Conservation (phyloP, 805 yeast species). For the Citeromyces nyonsensis region DNA sequence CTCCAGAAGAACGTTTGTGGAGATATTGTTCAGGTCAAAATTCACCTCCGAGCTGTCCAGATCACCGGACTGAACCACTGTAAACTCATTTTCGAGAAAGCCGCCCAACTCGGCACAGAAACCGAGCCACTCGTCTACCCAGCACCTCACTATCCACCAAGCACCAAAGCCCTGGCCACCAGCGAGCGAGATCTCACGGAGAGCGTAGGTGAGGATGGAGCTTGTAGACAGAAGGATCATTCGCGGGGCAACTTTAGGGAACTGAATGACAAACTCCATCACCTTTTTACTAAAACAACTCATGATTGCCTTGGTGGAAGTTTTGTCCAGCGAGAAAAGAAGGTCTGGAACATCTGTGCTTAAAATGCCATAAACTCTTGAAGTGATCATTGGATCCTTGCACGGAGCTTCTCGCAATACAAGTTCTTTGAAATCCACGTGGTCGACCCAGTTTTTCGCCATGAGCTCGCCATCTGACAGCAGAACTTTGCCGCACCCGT, state of each 20-base stretch:
- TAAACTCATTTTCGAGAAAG: constrained; percentile 15
- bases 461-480: constrained; percentile 20
- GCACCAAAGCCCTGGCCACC: constrained; percentile 49
- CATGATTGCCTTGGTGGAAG: too few relatives aligned
- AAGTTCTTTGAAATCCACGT: constrained; percentile 15
- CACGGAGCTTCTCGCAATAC: constrained; percentile 5
- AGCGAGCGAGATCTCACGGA: constrained; percentile 43
- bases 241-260: constrained; percentile 36
- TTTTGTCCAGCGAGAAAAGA: constrained; percentile 5
- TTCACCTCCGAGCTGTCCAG: too few relatives aligned
- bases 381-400: constrained; percentile 9
- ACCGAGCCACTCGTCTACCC: constrained; percentile 60
- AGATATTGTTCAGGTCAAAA: not conserved
- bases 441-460: constrained; percentile 33
- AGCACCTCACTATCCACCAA: constrained; percentile 67
- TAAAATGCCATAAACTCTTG: constrained; percentile 15
- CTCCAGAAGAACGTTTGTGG: too few relatives aligned
- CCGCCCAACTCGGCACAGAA: constrained; percentile 57
- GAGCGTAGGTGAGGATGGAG: constrained; percentile 37
- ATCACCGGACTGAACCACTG: too few relatives aligned
- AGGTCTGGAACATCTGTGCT: constrained; percentile 16
- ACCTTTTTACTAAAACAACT: too few relatives aligned
- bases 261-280: constrained; percentile 10
- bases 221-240: constrained; percentile 36
- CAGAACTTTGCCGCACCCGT: constrained; percentile 3